phyloP scores from a whole-genome alignment of 2,329 filamentous ascomycete species.

The Penicillium sp. region DNA sequence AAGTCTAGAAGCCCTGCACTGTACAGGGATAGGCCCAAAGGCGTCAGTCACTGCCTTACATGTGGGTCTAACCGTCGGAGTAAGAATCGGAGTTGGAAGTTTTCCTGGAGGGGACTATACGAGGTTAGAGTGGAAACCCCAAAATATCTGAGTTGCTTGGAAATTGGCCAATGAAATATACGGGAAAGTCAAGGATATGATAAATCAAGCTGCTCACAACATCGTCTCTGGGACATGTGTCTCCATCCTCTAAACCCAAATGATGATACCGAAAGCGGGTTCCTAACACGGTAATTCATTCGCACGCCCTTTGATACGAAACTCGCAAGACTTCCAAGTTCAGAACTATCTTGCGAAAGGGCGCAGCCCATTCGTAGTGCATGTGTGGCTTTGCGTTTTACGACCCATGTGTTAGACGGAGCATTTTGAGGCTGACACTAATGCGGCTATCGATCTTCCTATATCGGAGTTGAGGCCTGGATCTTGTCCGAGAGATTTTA shows the following conservation, averaged over 20 bases:
- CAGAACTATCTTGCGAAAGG: neutral
- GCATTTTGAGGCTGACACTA: neutral
- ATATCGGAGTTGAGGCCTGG: neutral
- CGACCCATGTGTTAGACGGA: neutral
- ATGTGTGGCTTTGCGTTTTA: neutral
- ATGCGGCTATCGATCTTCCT: neutral
- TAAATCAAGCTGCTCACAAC: neutral
- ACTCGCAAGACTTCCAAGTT: neutral
- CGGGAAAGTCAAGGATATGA: neutral
- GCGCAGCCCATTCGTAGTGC: neutral
- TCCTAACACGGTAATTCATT: neutral
- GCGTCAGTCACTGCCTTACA: neutral
- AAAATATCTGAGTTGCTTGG: neutral
- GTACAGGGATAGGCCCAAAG: neutral
- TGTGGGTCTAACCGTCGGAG: neutral
- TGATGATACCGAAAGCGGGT: neutral
- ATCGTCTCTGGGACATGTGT: neutral
- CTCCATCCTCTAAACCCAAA: neutral
- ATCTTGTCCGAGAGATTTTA: neutral
- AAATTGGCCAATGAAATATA: neutral
- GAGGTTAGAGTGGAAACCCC: neutral
- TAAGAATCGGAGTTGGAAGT: constrained; percentile 3
- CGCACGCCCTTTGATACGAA: neutral
- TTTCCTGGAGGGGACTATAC: neutral
- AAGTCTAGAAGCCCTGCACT: neutral